Percentiles rank a stretch among this genome's conserved stretches.
phyloP scores from a whole-genome alignment of 495 filamentous ascomycete genomes.

The Xeromyces bisporus region DNA sequence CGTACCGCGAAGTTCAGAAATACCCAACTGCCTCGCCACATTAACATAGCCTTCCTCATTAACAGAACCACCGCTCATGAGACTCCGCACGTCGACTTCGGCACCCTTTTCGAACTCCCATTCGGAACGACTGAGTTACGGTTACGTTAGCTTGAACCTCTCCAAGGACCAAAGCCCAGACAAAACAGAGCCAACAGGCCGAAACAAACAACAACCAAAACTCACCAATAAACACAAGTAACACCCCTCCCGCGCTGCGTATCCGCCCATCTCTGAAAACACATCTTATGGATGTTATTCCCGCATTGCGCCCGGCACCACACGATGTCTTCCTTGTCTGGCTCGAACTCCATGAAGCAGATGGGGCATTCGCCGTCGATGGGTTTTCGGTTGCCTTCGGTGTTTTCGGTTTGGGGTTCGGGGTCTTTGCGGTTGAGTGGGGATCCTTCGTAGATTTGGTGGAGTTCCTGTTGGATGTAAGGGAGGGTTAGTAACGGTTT shows the following conservation, averaged over 20 bases:
- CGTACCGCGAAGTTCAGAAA: slow-evolving; percentile 37
- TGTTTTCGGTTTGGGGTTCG: slow-evolving; percentile 7
- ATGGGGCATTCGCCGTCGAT: slow-evolving; percentile 66
- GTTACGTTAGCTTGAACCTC: too few relatives aligned
- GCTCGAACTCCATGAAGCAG: slow-evolving; percentile 53
- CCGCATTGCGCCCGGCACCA: slow-evolving; percentile 62
- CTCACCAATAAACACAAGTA: slow-evolving; percentile 49
- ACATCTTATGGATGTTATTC: slow-evolving; percentile 59
- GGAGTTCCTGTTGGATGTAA: slow-evolving; percentile 35
- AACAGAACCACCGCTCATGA: slow-evolving; percentile 22
- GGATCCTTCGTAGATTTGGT: slow-evolving; percentile 23
- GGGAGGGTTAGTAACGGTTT: not conserved
- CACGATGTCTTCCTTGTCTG: slow-evolving; percentile 37
- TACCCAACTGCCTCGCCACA: slow-evolving; percentile 43
- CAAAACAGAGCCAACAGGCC: too few relatives aligned
- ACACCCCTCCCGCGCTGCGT: slow-evolving; percentile 36
- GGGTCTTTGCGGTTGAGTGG: slow-evolving; percentile 12
- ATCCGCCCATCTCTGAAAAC: slow-evolving; percentile 54
- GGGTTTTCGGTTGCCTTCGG: slow-evolving; percentile 37
- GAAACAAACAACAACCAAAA: slow-evolving; percentile 1
- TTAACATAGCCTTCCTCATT: slow-evolving; percentile 49
- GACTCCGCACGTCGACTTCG: slow-evolving; percentile 23
- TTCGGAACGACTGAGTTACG: slow-evolving; percentile 39
- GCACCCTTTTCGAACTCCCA: slow-evolving; percentile 41
- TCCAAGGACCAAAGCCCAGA: too few relatives aligned